These are phyloP conservation scores for Phellinidium pouzarii DNA, from an alignment of 1,284 basidiomycete genomes.

Conservation along the genomic window DNA sequence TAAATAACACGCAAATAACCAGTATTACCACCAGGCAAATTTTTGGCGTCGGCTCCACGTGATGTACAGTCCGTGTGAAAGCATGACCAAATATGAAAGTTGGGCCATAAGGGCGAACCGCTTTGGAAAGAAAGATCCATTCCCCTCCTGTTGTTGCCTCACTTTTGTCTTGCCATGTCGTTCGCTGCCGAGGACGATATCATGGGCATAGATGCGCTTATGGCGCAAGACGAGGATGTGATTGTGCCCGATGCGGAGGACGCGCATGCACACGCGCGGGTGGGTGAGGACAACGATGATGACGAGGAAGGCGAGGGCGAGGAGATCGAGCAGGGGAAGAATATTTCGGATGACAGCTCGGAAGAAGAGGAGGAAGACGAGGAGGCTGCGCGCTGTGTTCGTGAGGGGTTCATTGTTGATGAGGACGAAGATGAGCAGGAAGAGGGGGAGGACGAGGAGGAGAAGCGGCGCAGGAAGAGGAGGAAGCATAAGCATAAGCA, in stretches of 20 bases:
- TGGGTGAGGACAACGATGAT: constrained; percentile 24
- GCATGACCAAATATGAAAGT: background rate
- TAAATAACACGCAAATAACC: background rate
- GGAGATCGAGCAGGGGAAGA: constrained; percentile 39
- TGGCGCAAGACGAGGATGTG: background rate
- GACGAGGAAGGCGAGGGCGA: constrained; percentile 51
- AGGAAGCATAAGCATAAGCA: constrained; percentile 35
- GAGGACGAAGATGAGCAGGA: constrained; percentile 73
- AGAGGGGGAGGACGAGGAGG: constrained; percentile 51
- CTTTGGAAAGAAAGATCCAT: background rate
- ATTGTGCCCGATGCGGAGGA: background rate
- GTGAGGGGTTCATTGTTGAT: constrained; percentile 82
- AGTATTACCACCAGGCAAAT: background rate
- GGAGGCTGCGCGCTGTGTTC: constrained; percentile 67
- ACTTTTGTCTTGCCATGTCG: constrained; percentile 5
- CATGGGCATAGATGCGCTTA: constrained; percentile 5
- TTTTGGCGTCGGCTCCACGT: background rate
- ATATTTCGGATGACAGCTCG: constrained; percentile 71
- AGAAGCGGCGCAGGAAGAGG: constrained; percentile 56
- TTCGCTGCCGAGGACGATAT: constrained; percentile 7
- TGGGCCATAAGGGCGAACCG: no score
- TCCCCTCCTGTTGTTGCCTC: background rate
- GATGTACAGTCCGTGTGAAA: constrained; percentile 1
- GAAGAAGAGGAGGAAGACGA: constrained; percentile 82
- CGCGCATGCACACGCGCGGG: background rate